phyloP scores from a whole-genome alignment of 2,329 filamentous ascomycete genomes.

The Aspergillus ruber region DNA sequence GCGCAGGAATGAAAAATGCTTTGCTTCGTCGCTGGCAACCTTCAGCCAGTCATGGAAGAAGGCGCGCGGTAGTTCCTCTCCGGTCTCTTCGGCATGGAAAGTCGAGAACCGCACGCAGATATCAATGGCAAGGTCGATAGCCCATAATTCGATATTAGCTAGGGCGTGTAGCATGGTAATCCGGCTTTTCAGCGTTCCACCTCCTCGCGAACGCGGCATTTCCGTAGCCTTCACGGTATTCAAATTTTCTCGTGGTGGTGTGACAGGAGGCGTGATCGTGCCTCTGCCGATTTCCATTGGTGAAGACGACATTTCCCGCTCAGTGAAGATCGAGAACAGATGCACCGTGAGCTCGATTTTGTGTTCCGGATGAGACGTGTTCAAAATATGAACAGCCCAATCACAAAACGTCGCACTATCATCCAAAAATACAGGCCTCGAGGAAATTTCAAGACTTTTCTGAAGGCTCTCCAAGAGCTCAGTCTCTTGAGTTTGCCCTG shows the following conservation, averaged over 20 bases:
- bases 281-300: constrained; percentile 40
- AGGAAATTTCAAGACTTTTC: not conserved
- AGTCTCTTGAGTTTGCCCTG: constrained; percentile 7
- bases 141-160: constrained; percentile 46
- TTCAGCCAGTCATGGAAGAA: constrained; percentile 47
- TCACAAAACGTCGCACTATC: constrained; percentile 42
- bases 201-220: constrained; percentile 37
- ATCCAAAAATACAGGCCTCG: constrained; percentile 23
- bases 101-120: constrained; percentile 43
- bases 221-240: constrained; percentile 33
- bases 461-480: not conserved
- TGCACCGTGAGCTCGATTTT: constrained; percentile 44
- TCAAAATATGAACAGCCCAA: constrained; percentile 43
- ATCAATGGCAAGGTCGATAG: constrained; percentile 44
- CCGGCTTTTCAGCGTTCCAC: constrained; percentile 40
- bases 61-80: constrained; percentile 33
- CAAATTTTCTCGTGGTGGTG: constrained; percentile 38
- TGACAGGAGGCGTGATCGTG: constrained; percentile 30
- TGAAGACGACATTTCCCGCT: constrained; percentile 30
- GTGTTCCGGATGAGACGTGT: constrained; percentile 41
- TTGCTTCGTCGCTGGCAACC: constrained; percentile 44
- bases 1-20: constrained; percentile 44
- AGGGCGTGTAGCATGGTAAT: constrained; percentile 44
- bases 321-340: constrained; percentile 37
- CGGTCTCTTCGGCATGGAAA: constrained; percentile 31